These are phyloP conservation scores for Termitomyces heimii DNA, from an alignment of 768 basidiomycete species.

Conservation along the genomic window DNA sequence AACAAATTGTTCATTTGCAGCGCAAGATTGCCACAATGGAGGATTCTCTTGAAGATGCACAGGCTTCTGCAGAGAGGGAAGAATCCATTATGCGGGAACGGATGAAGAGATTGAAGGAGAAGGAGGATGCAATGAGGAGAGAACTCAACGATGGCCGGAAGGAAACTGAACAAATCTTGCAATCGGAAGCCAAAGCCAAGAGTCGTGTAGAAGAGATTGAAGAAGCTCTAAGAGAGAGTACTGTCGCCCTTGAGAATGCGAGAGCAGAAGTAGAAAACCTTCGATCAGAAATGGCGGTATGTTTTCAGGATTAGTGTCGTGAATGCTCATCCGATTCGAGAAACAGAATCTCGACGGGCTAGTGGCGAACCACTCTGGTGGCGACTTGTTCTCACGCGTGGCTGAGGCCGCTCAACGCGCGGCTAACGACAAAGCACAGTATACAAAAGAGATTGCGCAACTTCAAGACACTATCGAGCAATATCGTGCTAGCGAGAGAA, in stretches of 20 bases:
- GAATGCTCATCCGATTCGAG: neutral
- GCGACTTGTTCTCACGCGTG: conserved; percentile 38
- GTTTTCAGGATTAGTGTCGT: conserved; percentile 18
- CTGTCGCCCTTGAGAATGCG: conserved; percentile 82
- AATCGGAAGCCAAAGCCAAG: conserved; percentile 58
- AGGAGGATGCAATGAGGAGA: conserved; percentile 62
- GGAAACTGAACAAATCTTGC: conserved; percentile 56
- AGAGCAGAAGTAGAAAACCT: conserved; percentile 82
- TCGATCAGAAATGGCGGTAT: conserved; percentile 69
- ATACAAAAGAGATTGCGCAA: conserved; percentile 48
- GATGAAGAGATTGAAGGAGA: conserved; percentile 65
- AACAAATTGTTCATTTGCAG: conserved; percentile 86
- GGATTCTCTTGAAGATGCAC: conserved; percentile 79
- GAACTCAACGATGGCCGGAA: conserved; percentile 65
- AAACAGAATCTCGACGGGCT: conserved; percentile 62
- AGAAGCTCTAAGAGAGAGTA: conserved; percentile 84
- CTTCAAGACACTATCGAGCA: conserved; percentile 45
- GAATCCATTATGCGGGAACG: conserved; percentile 57
- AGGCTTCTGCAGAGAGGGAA: conserved; percentile 65
- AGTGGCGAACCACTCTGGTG: conserved; percentile 33
- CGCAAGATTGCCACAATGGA: conserved; percentile 71
- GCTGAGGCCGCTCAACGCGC: conserved; percentile 42
- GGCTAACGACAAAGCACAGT: conserved; percentile 44
- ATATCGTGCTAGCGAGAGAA: conserved; percentile 21
- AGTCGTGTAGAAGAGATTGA: conserved; percentile 79